phyloP scores from a whole-genome alignment of 1,284 basidiomycete genomes.

The Pseudozyma hubeiensis region DNA sequence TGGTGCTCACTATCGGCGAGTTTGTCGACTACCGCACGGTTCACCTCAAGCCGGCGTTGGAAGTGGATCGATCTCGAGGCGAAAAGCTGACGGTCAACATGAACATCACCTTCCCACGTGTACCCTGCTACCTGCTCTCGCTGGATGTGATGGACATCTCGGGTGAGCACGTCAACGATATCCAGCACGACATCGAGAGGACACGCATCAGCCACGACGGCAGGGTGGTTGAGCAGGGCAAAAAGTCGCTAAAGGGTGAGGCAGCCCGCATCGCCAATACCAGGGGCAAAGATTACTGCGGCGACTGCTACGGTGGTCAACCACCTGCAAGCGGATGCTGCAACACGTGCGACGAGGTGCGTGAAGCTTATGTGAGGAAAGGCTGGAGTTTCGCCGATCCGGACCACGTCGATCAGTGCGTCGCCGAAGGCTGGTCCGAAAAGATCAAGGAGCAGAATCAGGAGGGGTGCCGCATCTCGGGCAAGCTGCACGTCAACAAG shows the following conservation, averaged over 20 bases:
- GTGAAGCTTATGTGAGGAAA: conserved; percentile 86
- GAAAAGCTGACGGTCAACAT: conserved; percentile 91
- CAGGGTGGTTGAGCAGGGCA: conserved; percentile 51
- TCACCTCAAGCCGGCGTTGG: conserved; percentile 71
- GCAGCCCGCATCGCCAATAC: conserved; percentile 54
- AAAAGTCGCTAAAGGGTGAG: conserved; percentile 59
- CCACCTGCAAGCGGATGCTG: conserved; percentile 83
- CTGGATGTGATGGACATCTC: conserved; percentile 98
- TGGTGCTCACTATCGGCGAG: conserved; percentile 90
- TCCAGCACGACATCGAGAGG: conserved; percentile 84
- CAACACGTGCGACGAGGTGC: conserved; percentile 94
- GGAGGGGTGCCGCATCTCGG: conserved; percentile 94
- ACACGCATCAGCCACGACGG: conserved; percentile 79
- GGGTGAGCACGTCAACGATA: conserved; percentile 84
- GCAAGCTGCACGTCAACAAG: conserved; percentile 94
- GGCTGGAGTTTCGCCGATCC: conserved; percentile 96
- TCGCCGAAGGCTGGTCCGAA: conserved; percentile 92
- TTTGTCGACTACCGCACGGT: conserved; percentile 94
- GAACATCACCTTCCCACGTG: conserved; percentile 94
- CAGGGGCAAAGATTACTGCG: conserved; percentile 70
- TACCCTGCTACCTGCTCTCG: conserved; percentile 83
- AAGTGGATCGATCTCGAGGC: conserved; percentile 84
- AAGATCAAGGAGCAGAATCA: conserved; percentile 89
- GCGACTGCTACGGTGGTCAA: conserved; percentile 94
- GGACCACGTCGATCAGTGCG: conserved; percentile 88